Base-by-base conservation (phyloP, 2,329 filamentous ascomycete genomes). In the Myriosclerotinia duriaeana region DNA sequence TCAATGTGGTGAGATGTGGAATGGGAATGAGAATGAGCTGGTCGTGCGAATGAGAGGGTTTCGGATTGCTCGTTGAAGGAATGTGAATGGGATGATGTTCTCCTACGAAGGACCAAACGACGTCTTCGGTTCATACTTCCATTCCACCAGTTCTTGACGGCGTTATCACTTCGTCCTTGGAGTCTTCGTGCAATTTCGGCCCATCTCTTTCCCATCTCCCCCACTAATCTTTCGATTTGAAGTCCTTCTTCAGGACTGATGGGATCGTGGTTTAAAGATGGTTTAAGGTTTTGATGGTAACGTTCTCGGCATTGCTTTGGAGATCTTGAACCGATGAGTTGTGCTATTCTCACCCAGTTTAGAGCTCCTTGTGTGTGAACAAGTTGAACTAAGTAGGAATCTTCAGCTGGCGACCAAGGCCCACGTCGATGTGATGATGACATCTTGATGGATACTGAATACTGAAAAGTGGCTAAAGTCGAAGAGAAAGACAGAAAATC, bases 71-170 rank as follows among this genome's bases (percentile, higher is more conserved):
- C 76, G 55, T 77, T 72, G 64, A 74, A 76, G 36, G 68, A 66
- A 20, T 71, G 73, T 44, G 72, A 67, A 5, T 65, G 65, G 8
- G 75, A 66, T 6, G 75, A 73, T 17, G 71, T 72, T 56, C 73
- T 71, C 50, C 73, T 66, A 40, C 74, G 73, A 38, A 75, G 71
- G 11, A 73, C 71, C 40, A 75, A 69, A 38, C 80, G 70, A 77
- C 80, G 78, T 74, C 89, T 84, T 74, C 93, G 87, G 80, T 97
- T 97, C 84, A 93, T 90, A 76, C 89, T 91, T 60, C 93, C 93
- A 76, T 97, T 97, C 91, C 91, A 97, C 92, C 93, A 97, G 78
- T 97, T 97, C 85, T 97, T 97, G 70, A 97, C 92, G 38, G 92
- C 90, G 75, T 97, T 97, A 81, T 97, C 93, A 78, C 93, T 96